Evolutionary conservation across 2,329 filamentous ascomycete genomes (phyloP).

Genomic region (Fusarium robinianum): DNA sequence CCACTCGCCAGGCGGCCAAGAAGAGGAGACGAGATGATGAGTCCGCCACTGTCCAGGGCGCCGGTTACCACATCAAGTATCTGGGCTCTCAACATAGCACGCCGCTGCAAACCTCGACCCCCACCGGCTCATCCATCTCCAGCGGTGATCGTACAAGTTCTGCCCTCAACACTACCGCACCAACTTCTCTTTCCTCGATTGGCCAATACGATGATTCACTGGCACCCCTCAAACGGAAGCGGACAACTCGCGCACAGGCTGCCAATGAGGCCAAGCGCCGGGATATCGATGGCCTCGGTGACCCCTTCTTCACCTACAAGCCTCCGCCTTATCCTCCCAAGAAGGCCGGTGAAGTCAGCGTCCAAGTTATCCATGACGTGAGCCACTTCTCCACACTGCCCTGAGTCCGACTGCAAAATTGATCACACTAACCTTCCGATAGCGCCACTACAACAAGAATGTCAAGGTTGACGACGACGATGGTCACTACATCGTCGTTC

Average conservation of each 20-base stretch:
- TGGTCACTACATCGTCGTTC: constrained; percentile 92
- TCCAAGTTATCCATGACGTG: constrained; percentile 66
- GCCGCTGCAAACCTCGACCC: constrained; percentile 68
- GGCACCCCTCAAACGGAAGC: constrained; percentile 87
- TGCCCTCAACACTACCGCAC: constrained; percentile 80
- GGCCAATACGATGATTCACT: constrained; percentile 66
- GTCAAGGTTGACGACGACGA: constrained; percentile 93
- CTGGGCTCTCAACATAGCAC: constrained; percentile 74
- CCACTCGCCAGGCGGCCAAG: constrained; percentile 63
- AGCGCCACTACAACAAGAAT: constrained; percentile 54
- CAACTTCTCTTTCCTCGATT: constrained; percentile 74
- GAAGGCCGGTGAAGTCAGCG: constrained; percentile 80
- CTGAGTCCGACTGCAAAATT: background rate
- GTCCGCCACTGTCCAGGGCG: constrained; percentile 56
- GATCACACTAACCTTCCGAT: constrained; percentile 17
- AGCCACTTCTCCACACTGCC: constrained; percentile 41
- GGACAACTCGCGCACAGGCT: constrained; percentile 78
- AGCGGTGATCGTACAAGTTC: constrained; percentile 85
- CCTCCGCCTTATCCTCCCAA: constrained; percentile 87
- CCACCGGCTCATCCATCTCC: constrained; percentile 73
- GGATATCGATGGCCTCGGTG: constrained; percentile 70
- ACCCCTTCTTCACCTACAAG: constrained; percentile 78
- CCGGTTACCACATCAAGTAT: constrained; percentile 73
- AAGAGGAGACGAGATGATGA: constrained; percentile 71
- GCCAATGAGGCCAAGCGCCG: constrained; percentile 81